Evolutionary conservation across 306 rosid species (phyloP), one percentile per base, ranked within the genome.

Genomic region (Rosa lucieae): DNA sequence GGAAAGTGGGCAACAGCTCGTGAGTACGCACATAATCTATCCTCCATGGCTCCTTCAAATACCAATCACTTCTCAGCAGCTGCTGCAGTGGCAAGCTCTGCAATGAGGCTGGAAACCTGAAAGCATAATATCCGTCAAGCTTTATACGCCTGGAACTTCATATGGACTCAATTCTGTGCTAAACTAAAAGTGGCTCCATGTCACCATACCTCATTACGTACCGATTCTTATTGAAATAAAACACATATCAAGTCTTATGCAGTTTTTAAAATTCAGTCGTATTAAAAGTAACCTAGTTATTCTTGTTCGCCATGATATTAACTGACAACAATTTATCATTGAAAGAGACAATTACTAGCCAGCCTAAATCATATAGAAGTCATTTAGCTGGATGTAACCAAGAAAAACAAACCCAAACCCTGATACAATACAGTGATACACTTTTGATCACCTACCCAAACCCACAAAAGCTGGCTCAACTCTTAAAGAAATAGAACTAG

Each of bases 1-100:
- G 98, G 99, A 71, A 95, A 95, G 83, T 95, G 97, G 18, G 98
- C 88, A 43, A 95, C 99, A 0, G 99, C 84, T 63, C 94, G 83
- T 2, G 98, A 84, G 79, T 95, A 95, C 1, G 99, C 98, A 72
- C 98, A 95, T 74, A 95, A 81, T n/a, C 98, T 89, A 42, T 93
- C 92, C 78, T 85, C 96, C 88, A 93, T 84, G 67, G 85, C 94
- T 65, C 77, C 92, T 74, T 92, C 99, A 69, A 95, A 93, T 66
- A 69, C 82, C 67, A 91, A 79, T 40, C 87, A 90, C 81, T 93
- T 92, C 82, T 95, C 98, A 59, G 77, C 85, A 63, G 90, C 90
- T 10, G 98, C 97, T 21, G 98, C 97, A 10, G 85, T 55, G 6
- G 93, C 94, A 40, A 95, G 92, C 77, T 95, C 98, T 18, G 81